Conservation (phyloP, 768 basidiomycete species). For the Calocera cornea region DNA sequence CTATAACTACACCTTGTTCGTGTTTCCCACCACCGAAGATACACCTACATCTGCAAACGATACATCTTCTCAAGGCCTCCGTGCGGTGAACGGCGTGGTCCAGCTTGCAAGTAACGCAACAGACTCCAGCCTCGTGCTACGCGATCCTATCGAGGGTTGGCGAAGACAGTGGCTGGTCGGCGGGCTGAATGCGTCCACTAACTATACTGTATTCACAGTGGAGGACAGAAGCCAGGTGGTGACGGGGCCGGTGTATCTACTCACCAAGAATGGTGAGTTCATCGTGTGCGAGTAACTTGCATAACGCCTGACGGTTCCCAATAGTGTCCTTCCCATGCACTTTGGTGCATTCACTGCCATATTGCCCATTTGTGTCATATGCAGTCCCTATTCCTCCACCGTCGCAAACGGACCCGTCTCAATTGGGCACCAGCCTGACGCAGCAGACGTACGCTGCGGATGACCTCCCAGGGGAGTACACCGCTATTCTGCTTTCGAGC, state of each 20-base stretch:
- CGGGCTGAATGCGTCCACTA: constrained; percentile 47
- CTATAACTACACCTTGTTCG: constrained; percentile 41
- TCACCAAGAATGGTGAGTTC: constrained; percentile 56
- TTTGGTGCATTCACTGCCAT: constrained; percentile 55
- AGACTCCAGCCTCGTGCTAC: constrained; percentile 39
- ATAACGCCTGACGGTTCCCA: neutral
- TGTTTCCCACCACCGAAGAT: constrained; percentile 33
- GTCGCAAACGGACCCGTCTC: constrained; percentile 27
- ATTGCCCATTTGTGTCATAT: constrained; percentile 58
- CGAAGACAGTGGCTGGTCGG: constrained; percentile 53
- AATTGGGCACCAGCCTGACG: neutral
- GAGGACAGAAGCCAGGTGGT: constrained; percentile 39
- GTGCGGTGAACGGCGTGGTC: constrained; percentile 17
- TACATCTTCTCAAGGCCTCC: constrained; percentile 42
- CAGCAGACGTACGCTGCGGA: constrained; percentile 32
- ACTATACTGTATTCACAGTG: constrained; percentile 64
- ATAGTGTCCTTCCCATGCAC: constrained; percentile 55
- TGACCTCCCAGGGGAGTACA: constrained; percentile 39
- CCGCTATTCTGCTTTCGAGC: constrained; percentile 39
- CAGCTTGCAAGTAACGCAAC: constrained; percentile 27
- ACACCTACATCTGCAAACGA: constrained; percentile 17
- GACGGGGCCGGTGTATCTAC: constrained; percentile 54
- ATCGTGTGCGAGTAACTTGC: neutral
- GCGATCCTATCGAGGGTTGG: constrained; percentile 42
- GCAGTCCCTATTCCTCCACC: constrained; percentile 49